These are phyloP conservation scores for Vitis amurensis DNA, from an alignment of 164 flowering plant genomes.

Conservation along the genomic window DNA sequence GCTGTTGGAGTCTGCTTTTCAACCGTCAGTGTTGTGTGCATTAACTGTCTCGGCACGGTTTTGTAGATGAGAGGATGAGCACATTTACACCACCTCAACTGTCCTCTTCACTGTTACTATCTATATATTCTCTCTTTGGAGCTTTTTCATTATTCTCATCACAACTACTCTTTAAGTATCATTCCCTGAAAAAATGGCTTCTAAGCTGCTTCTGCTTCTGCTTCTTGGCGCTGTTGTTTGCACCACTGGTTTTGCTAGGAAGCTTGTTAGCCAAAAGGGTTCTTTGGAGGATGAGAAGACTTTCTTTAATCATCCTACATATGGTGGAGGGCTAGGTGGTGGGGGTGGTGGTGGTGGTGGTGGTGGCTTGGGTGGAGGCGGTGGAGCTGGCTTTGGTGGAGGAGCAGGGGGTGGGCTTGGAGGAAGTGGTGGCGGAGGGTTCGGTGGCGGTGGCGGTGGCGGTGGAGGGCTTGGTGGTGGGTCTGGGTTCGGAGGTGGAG, in stretches of 20 bases:
- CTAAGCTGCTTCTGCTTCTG: constrained; percentile 29
- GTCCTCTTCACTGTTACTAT: not conserved
- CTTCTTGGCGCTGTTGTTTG: constrained; percentile 32
- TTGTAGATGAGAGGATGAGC: constrained; percentile 14
- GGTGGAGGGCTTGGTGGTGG: no score
- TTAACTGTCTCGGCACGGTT: constrained; percentile 13
- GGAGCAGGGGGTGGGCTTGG: not conserved
- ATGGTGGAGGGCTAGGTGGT: constrained; percentile 10
- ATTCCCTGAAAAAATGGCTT: constrained; percentile 10
- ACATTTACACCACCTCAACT: constrained; percentile 11
- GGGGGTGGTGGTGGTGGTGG: constrained; percentile 13
- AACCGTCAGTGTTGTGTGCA: constrained; percentile 9
- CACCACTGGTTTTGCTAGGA: constrained; percentile 25
- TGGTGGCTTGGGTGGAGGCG: constrained; percentile 16
- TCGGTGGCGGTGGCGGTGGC: no score
- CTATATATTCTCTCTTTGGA: constrained; percentile 10
- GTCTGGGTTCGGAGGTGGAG: no score
- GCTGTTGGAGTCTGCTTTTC: not conserved
- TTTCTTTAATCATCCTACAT: constrained; percentile 12
- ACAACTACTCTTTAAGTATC: not conserved
- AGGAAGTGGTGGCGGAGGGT: no score
- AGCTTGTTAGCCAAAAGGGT: constrained; percentile 16
- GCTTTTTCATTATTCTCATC: constrained; percentile 10
- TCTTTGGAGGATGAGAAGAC: constrained; percentile 28
- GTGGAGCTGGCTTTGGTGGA: constrained; percentile 12